Percentiles rank a stretch among this genome's conserved stretches.
Conservation (phyloP, 495 filamentous ascomycete species). For the Neurospora sp. region DNA sequence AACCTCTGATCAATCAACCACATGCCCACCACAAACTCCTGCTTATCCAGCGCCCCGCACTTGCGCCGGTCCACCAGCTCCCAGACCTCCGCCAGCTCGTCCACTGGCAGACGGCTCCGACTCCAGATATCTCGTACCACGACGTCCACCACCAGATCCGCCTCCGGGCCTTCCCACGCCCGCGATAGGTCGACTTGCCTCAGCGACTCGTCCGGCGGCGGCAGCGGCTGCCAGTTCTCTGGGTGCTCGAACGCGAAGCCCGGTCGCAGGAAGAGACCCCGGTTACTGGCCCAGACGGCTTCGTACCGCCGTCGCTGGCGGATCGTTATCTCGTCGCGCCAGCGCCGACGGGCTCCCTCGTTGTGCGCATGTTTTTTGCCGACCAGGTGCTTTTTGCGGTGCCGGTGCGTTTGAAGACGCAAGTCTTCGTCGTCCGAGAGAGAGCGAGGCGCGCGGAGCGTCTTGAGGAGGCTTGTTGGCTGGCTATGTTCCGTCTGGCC, state of each 20-base stretch:
- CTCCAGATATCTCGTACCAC: slow-evolving; percentile 82
- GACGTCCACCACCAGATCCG: slow-evolving; percentile 60
- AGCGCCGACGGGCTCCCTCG: slow-evolving; percentile 78
- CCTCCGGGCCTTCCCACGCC: slow-evolving; percentile 12
- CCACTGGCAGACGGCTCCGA: slow-evolving; percentile 57
- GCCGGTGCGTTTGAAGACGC: slow-evolving; percentile 35
- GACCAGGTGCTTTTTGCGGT: slow-evolving; percentile 26
- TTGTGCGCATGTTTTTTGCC: slow-evolving; percentile 68
- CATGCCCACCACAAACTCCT: slow-evolving; percentile 91
- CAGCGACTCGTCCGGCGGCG: neutral
- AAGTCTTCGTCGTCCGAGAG: slow-evolving; percentile 49
- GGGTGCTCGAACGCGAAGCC: slow-evolving; percentile 8
- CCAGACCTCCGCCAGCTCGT: slow-evolving; percentile 74
- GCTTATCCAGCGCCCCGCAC: slow-evolving; percentile 52
- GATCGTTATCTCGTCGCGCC: slow-evolving; percentile 67
- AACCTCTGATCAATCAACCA: slow-evolving; percentile 91
- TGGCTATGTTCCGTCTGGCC: slow-evolving; percentile 43
- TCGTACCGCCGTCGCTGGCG: slow-evolving; percentile 85
- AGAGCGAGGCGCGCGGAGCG: slow-evolving; percentile 54
- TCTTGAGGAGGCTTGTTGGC: slow-evolving; percentile 51
- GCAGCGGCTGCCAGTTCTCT: neutral
- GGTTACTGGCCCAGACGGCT: slow-evolving; percentile 92
- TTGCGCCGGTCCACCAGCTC: slow-evolving; percentile 63
- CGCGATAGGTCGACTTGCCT: slow-evolving; percentile 6
- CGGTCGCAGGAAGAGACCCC: slow-evolving; percentile 42